Evolutionary conservation across 1,139 yeast genomes (phyloP), one percentile per base, ranked within the genome.

Genomic region (Hansenula lynferdii): DNA sequence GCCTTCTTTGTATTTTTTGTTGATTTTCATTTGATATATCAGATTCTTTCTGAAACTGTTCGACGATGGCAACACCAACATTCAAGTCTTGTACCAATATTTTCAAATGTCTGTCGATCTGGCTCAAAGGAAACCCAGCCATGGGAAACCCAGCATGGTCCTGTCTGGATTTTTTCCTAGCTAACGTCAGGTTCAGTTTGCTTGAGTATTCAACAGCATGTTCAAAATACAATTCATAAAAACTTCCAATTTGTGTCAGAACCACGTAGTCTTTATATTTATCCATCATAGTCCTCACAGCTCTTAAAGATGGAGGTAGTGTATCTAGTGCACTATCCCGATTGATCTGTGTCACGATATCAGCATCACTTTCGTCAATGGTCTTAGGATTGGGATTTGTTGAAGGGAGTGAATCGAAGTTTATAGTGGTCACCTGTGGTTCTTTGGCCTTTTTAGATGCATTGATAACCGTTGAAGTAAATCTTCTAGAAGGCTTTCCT

Each of bases 91-190:
- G 78, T 1, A 89, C 94, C 36, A 89, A 67, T 4, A 78, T 67
- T 52, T 80, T 80, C 31, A 87, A 73, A 51, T 85, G 87, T 44
- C 86, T 75, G 39, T 80, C 85, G 24, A 87, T 60, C 48, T 81
- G 87, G 38, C 62, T 63, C 8, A 72, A 66, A 0, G 97, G 97
- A 53, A 90, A 90, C 0, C 97, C 97, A 0, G 96, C 87, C 85
- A 90, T 86, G 1, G 94, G 77, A 1, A 87, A 75, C 10, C n/a
- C n/a, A n/a, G n/a, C 59, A 58, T 31, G 69, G 72, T 23, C 60
- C 67, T 29, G n/a, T n/a, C 73, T 72, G 44, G 61, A 56, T 16
- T 59, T n/a, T 51, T 64, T 72, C 38, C 65, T 65, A 5, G 83
- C 75, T 7, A 77, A 58, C 31, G 75, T 71, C 18, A 90, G 61